Percentiles rank a stretch among this genome's conserved stretches.
Evolutionary conservation across 75 land plant genomes (phyloP).

Genomic region (Cupressus sempervirens): DNA sequence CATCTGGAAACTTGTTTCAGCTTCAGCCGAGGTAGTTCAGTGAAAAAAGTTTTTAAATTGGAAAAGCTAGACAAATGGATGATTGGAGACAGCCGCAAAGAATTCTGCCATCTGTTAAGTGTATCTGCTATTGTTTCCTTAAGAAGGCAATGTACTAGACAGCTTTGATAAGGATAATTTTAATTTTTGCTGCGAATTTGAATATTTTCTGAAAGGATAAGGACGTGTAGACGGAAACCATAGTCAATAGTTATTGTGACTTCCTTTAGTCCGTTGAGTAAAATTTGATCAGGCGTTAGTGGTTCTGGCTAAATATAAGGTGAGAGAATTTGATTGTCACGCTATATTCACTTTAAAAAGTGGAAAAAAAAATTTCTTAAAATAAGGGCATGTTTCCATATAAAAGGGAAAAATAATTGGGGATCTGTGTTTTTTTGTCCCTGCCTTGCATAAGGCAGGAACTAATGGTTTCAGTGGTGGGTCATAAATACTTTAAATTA

Average conservation of each 20-base stretch:
- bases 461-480: too few species aligned
- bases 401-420: too few species aligned
- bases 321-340: background rate
- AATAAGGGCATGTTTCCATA: too few species aligned
- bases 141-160: background rate
- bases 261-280: too few species aligned
- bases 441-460: too few species aligned
- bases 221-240: background rate
- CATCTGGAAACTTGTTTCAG: background rate
- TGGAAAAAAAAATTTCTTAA: background rate
- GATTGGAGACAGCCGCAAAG: background rate
- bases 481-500: too few species aligned
- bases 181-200: background rate
- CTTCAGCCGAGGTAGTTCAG: background rate
- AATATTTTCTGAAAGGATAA: background rate
- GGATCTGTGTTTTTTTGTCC: too few species aligned
- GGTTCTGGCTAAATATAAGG: background rate
- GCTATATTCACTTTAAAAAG: too few species aligned
- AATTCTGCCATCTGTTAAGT: background rate
- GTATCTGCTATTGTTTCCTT: background rate
- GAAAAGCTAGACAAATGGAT: background rate
- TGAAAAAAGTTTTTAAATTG: background rate
- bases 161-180: background rate
- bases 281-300: background rate
- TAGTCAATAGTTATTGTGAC: background rate